A percentile compares a stretch with the other conserved stretches of the same genome.
phyloP scores from a whole-genome alignment of 202 grass and related monocot genomes.

The Cymbopogon flexuosus region DNA sequence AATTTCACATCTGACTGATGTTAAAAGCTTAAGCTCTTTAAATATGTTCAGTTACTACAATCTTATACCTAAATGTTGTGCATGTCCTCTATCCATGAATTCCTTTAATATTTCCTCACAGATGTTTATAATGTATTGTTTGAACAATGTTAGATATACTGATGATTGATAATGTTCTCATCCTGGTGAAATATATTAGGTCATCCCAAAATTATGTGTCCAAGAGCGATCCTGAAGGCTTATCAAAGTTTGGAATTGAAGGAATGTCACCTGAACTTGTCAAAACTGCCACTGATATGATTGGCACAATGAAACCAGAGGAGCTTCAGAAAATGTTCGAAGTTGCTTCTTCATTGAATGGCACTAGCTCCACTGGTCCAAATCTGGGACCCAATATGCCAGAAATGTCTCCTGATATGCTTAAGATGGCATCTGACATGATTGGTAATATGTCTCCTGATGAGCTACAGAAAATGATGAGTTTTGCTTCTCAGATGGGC shows the following conservation, averaged over 20 bases:
- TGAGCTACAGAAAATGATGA: conserved; percentile 79
- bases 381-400: conserved; percentile 66
- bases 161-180: conserved; percentile 17
- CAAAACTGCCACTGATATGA: conserved; percentile 77
- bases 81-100: conserved; percentile 16
- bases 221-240: conserved; percentile 38
- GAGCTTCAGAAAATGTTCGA: conserved; percentile 93
- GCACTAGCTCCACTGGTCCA: conserved; percentile 39
- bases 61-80: background rate
- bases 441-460: conserved; percentile 82
- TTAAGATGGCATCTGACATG: conserved; percentile 82
- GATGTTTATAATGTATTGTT: background rate
- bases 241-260: conserved; percentile 51
- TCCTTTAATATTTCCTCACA: background rate
- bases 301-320: conserved; percentile 84
- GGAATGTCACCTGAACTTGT: conserved; percentile 84
- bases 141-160: background rate
- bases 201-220: conserved; percentile 58
- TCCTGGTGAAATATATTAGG: conserved; percentile 42
- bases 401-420: conserved; percentile 85
- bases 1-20: background rate
- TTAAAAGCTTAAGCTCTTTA: conserved; percentile 12
- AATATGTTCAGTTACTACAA: background rate
- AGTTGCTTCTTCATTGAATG: conserved; percentile 72
- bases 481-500: conserved; percentile 63